Evolutionary conservation across 1,284 basidiomycete genomes (phyloP), one percentile per base, ranked within the genome.

Genomic region (Wallemia ichthyophaga): DNA sequence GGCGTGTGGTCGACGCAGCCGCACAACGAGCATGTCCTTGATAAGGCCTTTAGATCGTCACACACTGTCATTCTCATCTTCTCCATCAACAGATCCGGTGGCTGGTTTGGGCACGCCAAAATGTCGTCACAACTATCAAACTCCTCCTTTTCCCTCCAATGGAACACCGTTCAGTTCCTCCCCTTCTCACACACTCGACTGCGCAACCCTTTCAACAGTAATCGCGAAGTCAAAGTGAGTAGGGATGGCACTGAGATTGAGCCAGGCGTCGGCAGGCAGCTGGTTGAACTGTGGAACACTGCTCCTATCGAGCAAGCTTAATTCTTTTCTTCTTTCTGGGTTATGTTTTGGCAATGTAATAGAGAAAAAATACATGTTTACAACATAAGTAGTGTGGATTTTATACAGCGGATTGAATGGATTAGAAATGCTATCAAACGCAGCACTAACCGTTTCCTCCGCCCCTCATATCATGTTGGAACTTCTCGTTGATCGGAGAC

Each of bases 201-300:
- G 21, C 61, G 62, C 25, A 67, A 67, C 60, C 54, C 31, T 21
- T 67, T 66, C 61, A 67, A 67, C 60, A 64, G 64, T 0, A 63
- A 64, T 33, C 61, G 65, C 1, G 67, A 67, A 57, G 63, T 68
- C 59, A 67, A 68, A 58, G 63, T 68, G 57, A 64, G 63, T 23
- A 58, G 67, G 13, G 67, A 67, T 57, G 63, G 64, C 56, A 56
- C 33, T 11, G 37, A 25, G 60, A 19, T 48, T 5, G 37, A 48
- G n/a, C 37, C 37, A 3, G 37, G n/a, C 5, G n/a, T 48, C n/a
- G 37, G 37, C 11, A 13, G n/a, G n/a, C 37, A 48, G n/a, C n/a
- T 48, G n/a, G 5, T 21, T 13, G 37, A 48, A 5, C 7, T 48
- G 3, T 48, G 37, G 37, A 19, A 48, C 11, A 48, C 37, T 3